Percentiles rank a stretch among this genome's conserved stretches.
Conservation (phyloP, 495 filamentous ascomycete species). For the Niebla homalea region DNA sequence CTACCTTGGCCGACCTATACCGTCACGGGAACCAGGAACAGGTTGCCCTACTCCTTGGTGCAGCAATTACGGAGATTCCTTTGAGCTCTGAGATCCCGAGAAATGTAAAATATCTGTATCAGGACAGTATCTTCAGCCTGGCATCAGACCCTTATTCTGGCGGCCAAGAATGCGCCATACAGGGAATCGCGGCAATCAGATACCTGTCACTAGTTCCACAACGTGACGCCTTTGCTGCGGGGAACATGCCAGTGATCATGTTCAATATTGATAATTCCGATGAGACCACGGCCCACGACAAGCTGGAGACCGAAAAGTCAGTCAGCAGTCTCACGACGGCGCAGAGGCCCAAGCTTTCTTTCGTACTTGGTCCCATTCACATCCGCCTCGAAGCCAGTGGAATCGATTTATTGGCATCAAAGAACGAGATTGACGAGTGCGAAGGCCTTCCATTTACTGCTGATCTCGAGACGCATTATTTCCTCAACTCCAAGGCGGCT, state of each 20-base stretch:
- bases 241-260: constrained; percentile 15
- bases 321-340: constrained; percentile 11
- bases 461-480: constrained; percentile 19
- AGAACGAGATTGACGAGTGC: constrained; percentile 16
- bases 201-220: constrained; percentile 18
- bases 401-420: constrained; percentile 19
- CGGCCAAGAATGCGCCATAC: background rate
- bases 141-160: background rate
- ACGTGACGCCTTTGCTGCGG: constrained; percentile 23
- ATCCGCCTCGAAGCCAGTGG: constrained; percentile 14
- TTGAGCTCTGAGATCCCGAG: constrained; percentile 17
- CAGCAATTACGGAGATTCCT: constrained; percentile 14
- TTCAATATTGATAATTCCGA: constrained; percentile 12
- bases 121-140: constrained; percentile 19
- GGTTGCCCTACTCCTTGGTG: constrained; percentile 17
- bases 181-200: background rate
- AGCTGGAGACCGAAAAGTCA: constrained; percentile 19
- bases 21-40: constrained; percentile 7
- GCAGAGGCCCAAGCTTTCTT: background rate
- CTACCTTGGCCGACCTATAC: constrained; percentile 23
- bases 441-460: constrained; percentile 14
- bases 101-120: constrained; percentile 24
- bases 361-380: background rate
- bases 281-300: constrained; percentile 12
- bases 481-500: constrained; percentile 21